A percentile compares a stretch with the other conserved stretches of the same genome.
Evolutionary conservation across 2,329 filamentous ascomycete species (phyloP).

Genomic region (Myriosclerotinia duriaeana): DNA sequence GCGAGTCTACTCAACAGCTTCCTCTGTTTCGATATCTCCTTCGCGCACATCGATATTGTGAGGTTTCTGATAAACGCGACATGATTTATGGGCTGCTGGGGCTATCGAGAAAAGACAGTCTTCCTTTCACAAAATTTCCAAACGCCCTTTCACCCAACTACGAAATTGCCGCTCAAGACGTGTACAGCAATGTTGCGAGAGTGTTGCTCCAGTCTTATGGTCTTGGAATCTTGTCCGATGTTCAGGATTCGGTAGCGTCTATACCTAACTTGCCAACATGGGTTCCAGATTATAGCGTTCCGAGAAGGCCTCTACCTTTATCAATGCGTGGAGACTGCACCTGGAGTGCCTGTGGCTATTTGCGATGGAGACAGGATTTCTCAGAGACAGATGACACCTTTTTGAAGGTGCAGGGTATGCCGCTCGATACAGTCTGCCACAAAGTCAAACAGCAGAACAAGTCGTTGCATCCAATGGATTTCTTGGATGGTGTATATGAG

Average conservation of each 20-base stretch:
- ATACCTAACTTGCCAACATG: conserved; percentile 14
- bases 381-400: not conserved
- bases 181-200: conserved; percentile 6
- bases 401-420: conserved; percentile 16
- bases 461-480: conserved; percentile 2
- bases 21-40: conserved; percentile 18
- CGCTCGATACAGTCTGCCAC: not conserved
- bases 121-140: conserved; percentile 11
- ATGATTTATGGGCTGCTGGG: conserved; percentile 8
- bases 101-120: conserved; percentile 7
- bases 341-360: conserved; percentile 10
- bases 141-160: not conserved
- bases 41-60: not conserved
- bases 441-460: conserved; percentile 9
- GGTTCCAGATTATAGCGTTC: conserved; percentile 19
- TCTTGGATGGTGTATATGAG: conserved; percentile 8
- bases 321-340: conserved; percentile 15
- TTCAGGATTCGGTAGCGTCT: conserved; percentile 13
- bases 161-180: not conserved
- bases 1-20: conserved; percentile 3
- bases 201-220: conserved; percentile 13
- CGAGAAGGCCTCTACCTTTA: conserved; percentile 1
- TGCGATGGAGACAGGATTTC: conserved; percentile 3
- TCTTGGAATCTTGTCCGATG: conserved; percentile 9
- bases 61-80: conserved; percentile 17